A percentile compares a stretch with the other conserved stretches of the same genome.
phyloP scores from a whole-genome alignment of 805 yeast species.

The Candida tammaniensis region DNA sequence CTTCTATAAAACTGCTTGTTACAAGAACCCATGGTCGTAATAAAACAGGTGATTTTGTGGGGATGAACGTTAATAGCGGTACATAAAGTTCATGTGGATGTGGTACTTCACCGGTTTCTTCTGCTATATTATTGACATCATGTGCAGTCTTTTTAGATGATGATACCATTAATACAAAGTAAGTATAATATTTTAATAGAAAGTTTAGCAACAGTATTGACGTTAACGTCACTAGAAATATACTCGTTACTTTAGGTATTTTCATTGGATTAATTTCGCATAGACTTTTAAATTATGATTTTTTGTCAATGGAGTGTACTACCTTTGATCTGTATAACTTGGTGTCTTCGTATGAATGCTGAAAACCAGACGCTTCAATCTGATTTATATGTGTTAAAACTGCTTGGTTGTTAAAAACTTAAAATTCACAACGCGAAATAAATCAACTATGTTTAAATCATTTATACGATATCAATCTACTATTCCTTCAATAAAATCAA shows the following conservation, averaged over 20 bases:
- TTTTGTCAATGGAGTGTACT: too few relatives aligned
- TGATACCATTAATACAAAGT: conserved; percentile 32
- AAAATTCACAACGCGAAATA: not conserved
- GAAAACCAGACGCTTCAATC: too few relatives aligned
- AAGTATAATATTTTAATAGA: conserved; percentile 35
- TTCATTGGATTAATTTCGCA: too few relatives aligned
- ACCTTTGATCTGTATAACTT: too few relatives aligned
- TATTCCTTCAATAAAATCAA: conserved; percentile 5
- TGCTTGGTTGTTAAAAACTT: too few relatives aligned
- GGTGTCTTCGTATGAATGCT: too few relatives aligned
- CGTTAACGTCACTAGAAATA: conserved; percentile 30
- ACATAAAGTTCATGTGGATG: conserved; percentile 47
- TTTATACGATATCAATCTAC: conserved; percentile 7
- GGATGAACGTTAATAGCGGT: conserved; percentile 50
- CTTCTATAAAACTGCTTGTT: conserved; percentile 48
- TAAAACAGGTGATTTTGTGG: conserved; percentile 38
- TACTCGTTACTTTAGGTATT: conserved; percentile 32
- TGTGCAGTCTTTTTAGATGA: conserved; percentile 23
- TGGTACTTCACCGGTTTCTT: conserved; percentile 37
- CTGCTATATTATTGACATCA: conserved; percentile 23
- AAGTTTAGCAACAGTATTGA: conserved; percentile 32
- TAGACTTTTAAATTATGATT: too few relatives aligned
- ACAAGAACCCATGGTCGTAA: conserved; percentile 50
- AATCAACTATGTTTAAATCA: not conserved
- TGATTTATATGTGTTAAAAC: too few relatives aligned